Evolutionary conservation across 225 moss, liverwort and hornwort genomes (phyloP).

Genomic region (Lunularia cruciata): DNA sequence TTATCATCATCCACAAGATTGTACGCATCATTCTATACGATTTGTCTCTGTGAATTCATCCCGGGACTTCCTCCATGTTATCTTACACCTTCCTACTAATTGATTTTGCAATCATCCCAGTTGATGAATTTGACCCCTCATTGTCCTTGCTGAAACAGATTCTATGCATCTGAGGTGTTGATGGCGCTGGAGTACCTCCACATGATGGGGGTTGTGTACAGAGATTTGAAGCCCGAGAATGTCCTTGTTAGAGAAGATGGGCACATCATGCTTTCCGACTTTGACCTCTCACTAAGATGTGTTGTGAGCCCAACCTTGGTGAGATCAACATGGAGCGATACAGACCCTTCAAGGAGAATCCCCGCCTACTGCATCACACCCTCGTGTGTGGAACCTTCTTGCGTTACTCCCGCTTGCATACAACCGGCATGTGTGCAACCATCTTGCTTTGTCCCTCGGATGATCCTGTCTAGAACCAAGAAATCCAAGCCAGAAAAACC

Average conservation of each 20-base stretch:
- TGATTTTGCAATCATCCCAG: too few relatives aligned
- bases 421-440: constrained; percentile 59
- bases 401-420: constrained; percentile 61
- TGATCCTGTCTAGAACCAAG: constrained; percentile 43
- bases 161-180: constrained; percentile 90
- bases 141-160: constrained; percentile 54
- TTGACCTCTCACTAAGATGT: constrained; percentile 82
- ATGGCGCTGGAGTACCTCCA: constrained; percentile 91
- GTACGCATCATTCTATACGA: too few relatives aligned
- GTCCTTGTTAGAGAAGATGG: constrained; percentile 93
- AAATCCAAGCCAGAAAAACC: constrained; percentile 36
- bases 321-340: constrained; percentile 43
- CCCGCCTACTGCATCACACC: constrained; percentile 54
- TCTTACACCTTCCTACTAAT: too few relatives aligned
- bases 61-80: too few relatives aligned
- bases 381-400: constrained; percentile 51
- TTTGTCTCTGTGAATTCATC: too few relatives aligned
- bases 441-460: constrained; percentile 52
- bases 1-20: too few relatives aligned
- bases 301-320: constrained; percentile 76
- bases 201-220: constrained; percentile 99
- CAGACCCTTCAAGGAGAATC: constrained; percentile 44
- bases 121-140: too few relatives aligned
- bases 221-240: constrained; percentile 92
- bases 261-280: constrained; percentile 98